phyloP scores from a whole-genome alignment of 225 moss, liverwort and hornwort species.

The Rhytidiadelphus loreus region DNA sequence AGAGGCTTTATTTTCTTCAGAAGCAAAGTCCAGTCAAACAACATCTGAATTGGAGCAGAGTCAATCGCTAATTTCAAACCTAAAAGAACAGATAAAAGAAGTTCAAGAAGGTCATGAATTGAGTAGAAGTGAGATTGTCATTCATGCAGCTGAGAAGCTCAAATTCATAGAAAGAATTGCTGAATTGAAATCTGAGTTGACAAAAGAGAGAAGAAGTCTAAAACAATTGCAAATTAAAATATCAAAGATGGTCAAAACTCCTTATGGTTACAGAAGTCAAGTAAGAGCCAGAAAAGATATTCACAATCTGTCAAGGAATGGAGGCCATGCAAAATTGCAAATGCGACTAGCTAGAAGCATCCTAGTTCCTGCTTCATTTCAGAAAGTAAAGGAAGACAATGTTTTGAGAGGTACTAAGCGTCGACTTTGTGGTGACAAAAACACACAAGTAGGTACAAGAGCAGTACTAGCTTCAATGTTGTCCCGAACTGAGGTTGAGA shows the following conservation, averaged over 20 bases:
- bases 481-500: background rate
- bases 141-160: no score
- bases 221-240: no score
- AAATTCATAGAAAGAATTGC: no score
- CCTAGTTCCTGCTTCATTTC: background rate
- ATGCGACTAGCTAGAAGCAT: background rate
- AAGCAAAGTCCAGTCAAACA: background rate
- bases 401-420: background rate
- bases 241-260: no score
- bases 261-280: no score
- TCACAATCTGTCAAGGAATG: background rate
- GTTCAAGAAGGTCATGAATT: background rate
- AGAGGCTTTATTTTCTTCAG: background rate
- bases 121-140: no score
- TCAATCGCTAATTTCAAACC: background rate
- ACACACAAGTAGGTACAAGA: background rate
- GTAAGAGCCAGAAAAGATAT: no score
- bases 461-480: background rate
- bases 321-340: background rate
- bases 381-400: background rate
- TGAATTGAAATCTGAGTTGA: no score
- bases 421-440: background rate
- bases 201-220: no score
- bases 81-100: background rate
- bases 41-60: fast-evolving